Evolutionary conservation across 805 yeast genomes (phyloP).

Genomic region (Grigorovia yakushimaensis): DNA sequence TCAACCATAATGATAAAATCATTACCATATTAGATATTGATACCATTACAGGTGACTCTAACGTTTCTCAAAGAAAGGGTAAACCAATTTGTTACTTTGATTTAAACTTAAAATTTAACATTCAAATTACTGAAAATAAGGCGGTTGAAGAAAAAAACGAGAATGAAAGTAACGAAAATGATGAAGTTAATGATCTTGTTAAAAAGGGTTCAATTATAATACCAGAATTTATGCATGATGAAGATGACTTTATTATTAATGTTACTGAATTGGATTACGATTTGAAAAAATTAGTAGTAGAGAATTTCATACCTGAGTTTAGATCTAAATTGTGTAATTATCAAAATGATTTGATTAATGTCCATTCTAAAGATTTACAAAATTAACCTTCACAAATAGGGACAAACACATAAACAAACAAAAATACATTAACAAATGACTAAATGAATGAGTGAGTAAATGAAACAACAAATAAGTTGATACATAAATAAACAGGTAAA

Average conservation of each 20-base stretch:
- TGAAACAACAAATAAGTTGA: not conserved
- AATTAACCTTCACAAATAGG: constrained; percentile 27
- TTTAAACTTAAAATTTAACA: constrained; percentile 41
- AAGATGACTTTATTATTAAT: constrained; percentile 53
- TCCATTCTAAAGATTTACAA: constrained; percentile 57
- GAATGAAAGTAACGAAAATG: constrained; percentile 7
- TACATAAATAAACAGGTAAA: too few relatives aligned
- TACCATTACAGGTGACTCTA: constrained; percentile 62
- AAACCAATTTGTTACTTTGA: constrained; percentile 70
- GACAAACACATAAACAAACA: not conserved
- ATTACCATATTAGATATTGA: constrained; percentile 27
- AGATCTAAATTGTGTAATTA: constrained; percentile 41
- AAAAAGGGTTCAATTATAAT: constrained; percentile 38
- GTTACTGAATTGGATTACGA: constrained; percentile 33
- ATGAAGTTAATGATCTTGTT: constrained; percentile 29
- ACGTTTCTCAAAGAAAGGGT: constrained; percentile 77
- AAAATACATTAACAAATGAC: too few relatives aligned
- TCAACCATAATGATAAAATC: constrained; percentile 7
- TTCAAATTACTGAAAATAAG: constrained; percentile 12
- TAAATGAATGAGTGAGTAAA: too few relatives aligned
- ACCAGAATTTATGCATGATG: constrained; percentile 72
- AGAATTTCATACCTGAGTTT: constrained; percentile 43
- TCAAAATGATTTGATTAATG: constrained; percentile 50
- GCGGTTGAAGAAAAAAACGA: constrained; percentile 19
- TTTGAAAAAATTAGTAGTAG: constrained; percentile 35